These are phyloP conservation scores for Hypoxylon sp. DNA, from an alignment of 2,329 filamentous ascomycete species.

Conservation along the genomic window DNA sequence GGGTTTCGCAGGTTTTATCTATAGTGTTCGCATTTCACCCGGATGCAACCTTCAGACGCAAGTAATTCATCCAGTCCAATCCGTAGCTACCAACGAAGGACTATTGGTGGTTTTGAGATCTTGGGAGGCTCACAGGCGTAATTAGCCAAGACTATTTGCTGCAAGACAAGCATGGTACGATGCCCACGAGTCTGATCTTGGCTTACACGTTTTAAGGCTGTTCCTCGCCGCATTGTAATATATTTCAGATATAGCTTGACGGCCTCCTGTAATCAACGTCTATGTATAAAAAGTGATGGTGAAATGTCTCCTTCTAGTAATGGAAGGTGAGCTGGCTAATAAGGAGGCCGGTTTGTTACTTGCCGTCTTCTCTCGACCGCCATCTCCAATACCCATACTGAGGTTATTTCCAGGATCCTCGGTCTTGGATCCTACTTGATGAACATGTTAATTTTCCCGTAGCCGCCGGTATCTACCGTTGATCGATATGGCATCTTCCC, in stretches of 20 bases:
- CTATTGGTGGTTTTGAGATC: constrained; percentile 1
- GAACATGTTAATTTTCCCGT: background rate
- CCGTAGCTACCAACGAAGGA: constrained; percentile 14
- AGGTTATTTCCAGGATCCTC: constrained; percentile 7
- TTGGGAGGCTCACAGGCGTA: constrained; percentile 23
- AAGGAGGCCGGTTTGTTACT: background rate
- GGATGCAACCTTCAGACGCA: constrained; percentile 32
- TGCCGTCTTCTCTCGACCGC: constrained; percentile 17
- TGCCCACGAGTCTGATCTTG: constrained; percentile 11
- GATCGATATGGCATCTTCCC: background rate
- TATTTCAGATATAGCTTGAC: background rate
- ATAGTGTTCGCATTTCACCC: constrained; percentile 25
- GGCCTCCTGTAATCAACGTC: constrained; percentile 9
- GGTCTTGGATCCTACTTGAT: constrained; percentile 4
- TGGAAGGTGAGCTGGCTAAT: background rate
- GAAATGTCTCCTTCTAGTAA: background rate
- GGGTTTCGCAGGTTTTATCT: constrained; percentile 15
- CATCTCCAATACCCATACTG: background rate
- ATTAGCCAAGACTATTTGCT: constrained; percentile 31
- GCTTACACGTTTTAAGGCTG: constrained; percentile 3
- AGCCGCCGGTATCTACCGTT: constrained; percentile 13
- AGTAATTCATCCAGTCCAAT: constrained; percentile 14
- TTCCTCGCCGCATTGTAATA: constrained; percentile 17
- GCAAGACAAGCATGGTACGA: constrained; percentile 10
- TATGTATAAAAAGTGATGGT: background rate